phyloP scores from a whole-genome alignment of 1,284 basidiomycete genomes.

The Naganishia cerealis region DNA sequence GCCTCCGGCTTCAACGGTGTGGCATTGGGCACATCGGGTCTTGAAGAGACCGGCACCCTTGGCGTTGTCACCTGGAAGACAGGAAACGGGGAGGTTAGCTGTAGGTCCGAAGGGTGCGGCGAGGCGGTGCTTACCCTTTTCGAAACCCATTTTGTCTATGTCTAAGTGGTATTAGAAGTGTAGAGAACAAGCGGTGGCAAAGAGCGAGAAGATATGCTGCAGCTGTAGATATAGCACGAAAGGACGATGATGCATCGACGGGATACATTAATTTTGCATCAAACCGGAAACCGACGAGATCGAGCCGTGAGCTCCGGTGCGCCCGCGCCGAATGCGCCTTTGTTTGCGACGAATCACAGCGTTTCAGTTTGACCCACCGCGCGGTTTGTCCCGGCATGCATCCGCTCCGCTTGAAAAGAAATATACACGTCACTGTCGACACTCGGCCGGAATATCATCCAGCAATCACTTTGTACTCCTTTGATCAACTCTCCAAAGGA shows the following conservation, averaged over 20 bases:
- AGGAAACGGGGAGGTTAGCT: background rate
- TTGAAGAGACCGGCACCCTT: slow-evolving; percentile 93
- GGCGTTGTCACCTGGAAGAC: slow-evolving; percentile 69
- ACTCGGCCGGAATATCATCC: too few relatives aligned
- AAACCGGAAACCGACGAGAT: slow-evolving; percentile 5
- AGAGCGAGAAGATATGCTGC: slow-evolving; percentile 1
- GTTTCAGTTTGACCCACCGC: slow-evolving; percentile 6
- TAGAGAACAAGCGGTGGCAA: background rate
- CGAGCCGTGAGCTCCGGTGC: background rate
- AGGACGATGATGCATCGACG: background rate
- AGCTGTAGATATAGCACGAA: background rate
- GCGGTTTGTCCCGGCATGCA: slow-evolving; percentile 1
- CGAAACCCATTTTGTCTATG: slow-evolving; percentile 30
- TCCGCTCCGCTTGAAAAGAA: too few relatives aligned
- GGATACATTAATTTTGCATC: slow-evolving; percentile 3
- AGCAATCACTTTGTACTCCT: too few relatives aligned
- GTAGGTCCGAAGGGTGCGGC: background rate
- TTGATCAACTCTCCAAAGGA: too few relatives aligned
- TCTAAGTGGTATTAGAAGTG: background rate
- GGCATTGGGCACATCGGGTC: slow-evolving; percentile 97
- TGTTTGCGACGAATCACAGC: slow-evolving; percentile 26
- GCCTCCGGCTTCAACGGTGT: slow-evolving; percentile 81
- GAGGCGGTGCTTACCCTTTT: slow-evolving; percentile 17
- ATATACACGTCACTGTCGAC: too few relatives aligned
- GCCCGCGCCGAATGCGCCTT: slow-evolving; percentile 9